A percentile compares a stretch with the other conserved stretches of the same genome.
These are phyloP conservation scores for Cryptosporidium sp. DNA, from an alignment of 169 alveolate species.

Conservation along the genomic window DNA sequence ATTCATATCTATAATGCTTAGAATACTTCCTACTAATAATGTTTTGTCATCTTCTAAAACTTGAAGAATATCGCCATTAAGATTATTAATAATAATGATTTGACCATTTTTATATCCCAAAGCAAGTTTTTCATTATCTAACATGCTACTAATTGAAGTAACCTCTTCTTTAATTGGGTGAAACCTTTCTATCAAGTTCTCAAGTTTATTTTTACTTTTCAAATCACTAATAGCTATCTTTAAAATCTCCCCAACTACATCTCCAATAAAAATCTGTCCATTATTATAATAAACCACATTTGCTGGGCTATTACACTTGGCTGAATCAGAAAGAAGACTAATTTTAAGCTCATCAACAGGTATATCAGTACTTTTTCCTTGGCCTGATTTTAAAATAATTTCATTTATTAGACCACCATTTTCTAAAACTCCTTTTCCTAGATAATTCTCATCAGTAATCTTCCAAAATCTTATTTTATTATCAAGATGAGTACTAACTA, in stretches of 20 bases:
- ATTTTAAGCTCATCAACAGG: background rate
- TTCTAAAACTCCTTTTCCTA: background rate
- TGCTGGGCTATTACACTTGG: background rate
- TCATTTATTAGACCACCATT: background rate
- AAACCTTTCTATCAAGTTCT: background rate
- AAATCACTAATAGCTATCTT: background rate
- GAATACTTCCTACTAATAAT: background rate
- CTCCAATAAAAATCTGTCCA: constrained; percentile 13
- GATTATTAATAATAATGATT: background rate
- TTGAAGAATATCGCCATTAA: background rate
- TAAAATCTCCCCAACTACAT: constrained; percentile 1
- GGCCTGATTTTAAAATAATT: background rate
- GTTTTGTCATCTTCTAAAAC: background rate
- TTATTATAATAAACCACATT: background rate
- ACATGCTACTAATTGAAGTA: background rate
- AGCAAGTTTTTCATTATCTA: background rate
- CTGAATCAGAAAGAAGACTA: background rate
- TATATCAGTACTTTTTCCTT: background rate
- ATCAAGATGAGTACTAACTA: constrained; percentile 46
- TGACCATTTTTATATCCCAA: constrained; percentile 50
- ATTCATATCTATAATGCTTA: background rate
- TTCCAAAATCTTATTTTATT: constrained; percentile 29
- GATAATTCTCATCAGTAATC: background rate
- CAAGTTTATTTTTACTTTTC: background rate
- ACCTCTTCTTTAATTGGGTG: constrained; percentile 4